Base-by-base conservation (phyloP, 1,284 basidiomycete species). In the Trametes hirsuta region DNA sequence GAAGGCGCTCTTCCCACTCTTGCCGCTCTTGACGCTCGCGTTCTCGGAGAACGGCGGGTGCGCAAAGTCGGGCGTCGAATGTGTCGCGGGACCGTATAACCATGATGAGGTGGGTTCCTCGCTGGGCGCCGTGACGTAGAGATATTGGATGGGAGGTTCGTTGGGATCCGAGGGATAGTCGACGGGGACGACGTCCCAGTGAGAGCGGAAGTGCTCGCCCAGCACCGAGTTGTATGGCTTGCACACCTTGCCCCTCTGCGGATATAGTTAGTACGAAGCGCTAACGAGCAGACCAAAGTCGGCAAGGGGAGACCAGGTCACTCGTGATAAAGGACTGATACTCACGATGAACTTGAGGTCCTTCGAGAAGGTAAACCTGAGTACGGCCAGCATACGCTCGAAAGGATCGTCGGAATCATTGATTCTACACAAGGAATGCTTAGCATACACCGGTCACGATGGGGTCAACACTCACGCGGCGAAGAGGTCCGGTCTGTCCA, bases 181-280 rank as follows among this genome's bases (percentile, higher is more conserved):
- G 36, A 86, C 75, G 24, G 90, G 88, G n/a, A 84, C 73, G 12
- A 93, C 79, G 64, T 90, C 89, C 90, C 90, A 97, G 68, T 94
- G 91, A 22, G 92, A 86, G 53, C 93, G 87, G 77, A 97, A 97
- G 76, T 96, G 91, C 75, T 97, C 94, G 71, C 93, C 94, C 0
- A 97, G 84, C 36, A 95, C 92, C 0, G 94, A 95, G 78, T 97
- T 96, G 81, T 98, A 98, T 0, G 96, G 95, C 74, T 98, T 98
- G 81, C 93, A 94, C 18, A 97, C 85, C 74, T 93, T 93, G 45
- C 94, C 93, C 59, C 92, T 87, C 91, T 93, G 66, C 8, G 52
- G 15, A 24, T 15, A 15, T 18, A 15, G 53, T 58, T 40, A 58
- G 47, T 30, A 30, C 8, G 30, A 30, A 30, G 30, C 30, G 30